phyloP scores from a whole-genome alignment of 257 asterid species.

The Handroanthus guayacan region DNA sequence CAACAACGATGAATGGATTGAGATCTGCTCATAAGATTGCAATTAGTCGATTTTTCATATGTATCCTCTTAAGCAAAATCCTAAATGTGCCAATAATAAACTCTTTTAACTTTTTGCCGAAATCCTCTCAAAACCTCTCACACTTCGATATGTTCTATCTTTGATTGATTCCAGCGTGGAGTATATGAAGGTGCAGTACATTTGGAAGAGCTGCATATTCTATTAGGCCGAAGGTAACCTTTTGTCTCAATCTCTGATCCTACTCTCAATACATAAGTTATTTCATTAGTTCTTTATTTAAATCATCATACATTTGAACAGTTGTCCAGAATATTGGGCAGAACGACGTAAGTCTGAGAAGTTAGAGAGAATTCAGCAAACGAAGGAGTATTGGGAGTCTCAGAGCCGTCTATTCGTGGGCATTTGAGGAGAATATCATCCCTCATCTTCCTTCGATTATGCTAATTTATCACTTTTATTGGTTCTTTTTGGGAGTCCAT shows the following conservation, averaged over 20 bases:
- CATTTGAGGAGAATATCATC: constrained; percentile 37
- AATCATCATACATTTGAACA: constrained; percentile 39
- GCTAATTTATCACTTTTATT: not conserved
- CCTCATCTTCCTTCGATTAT: not conserved
- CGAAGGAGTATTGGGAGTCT: constrained; percentile 93
- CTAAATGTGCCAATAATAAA: no score
- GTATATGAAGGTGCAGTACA: constrained; percentile 76
- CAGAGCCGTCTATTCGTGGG: constrained; percentile 81
- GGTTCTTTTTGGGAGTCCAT: not conserved
- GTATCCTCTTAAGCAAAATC: no score
- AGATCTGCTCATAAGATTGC: no score
- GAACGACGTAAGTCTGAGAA: constrained; percentile 75
- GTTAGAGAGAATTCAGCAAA: constrained; percentile 70
- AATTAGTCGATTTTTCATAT: no score
- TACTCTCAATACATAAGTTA: not conserved
- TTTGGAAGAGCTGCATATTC: constrained; percentile 86
- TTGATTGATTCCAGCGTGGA: constrained; percentile 55
- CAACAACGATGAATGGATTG: no score
- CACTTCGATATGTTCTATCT: not conserved
- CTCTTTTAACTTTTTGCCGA: no score
- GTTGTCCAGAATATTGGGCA: constrained; percentile 83
- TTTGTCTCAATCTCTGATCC: not conserved
- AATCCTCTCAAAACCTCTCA: no score
- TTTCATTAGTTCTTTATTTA: not conserved
- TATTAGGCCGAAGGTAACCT: constrained; percentile 68